Percentiles rank a stretch among this genome's conserved stretches.
Evolutionary conservation across 2,329 filamentous ascomycete species (phyloP).

Genomic region (Alternaria sp.): DNA sequence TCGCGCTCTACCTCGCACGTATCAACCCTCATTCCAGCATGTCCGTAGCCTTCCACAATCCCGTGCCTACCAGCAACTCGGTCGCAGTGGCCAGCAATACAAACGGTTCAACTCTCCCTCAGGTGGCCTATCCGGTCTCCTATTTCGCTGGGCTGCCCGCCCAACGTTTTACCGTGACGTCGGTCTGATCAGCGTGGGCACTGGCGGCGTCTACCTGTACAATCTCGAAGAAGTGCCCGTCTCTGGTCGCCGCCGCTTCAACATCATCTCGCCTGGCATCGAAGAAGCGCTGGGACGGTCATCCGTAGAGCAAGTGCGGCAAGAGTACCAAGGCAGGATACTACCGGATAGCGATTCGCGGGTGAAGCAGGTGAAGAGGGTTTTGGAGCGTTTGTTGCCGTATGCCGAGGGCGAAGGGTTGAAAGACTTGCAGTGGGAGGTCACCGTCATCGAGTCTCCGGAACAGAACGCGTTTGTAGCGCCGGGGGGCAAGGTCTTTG

Average conservation of each 20-base stretch:
- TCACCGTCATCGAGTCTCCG: constrained; percentile 74
- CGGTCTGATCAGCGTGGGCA: constrained; percentile 50
- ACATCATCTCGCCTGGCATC: constrained; percentile 64
- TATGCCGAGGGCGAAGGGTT: constrained; percentile 60
- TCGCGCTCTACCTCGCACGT: not conserved
- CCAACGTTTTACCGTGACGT: constrained; percentile 58
- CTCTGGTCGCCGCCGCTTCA: constrained; percentile 75
- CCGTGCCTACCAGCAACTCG: constrained; percentile 33
- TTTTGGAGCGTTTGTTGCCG: constrained; percentile 71
- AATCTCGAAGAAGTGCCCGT: constrained; percentile 77
- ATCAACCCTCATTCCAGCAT: not conserved
- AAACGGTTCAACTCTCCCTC: constrained; percentile 34
- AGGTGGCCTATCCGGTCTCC: constrained; percentile 27
- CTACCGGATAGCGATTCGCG: constrained; percentile 67
- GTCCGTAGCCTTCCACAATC: not conserved
- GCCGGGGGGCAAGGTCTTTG: constrained; percentile 80
- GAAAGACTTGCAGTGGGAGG: constrained; percentile 66
- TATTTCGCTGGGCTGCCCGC: constrained; percentile 50
- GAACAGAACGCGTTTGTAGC: constrained; percentile 78
- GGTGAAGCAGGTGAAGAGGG: constrained; percentile 63
- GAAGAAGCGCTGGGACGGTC: constrained; percentile 62
- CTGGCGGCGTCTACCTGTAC: constrained; percentile 66
- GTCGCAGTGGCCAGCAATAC: constrained; percentile 32
- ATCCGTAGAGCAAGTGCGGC: constrained; percentile 65
- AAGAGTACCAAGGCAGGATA: constrained; percentile 61